Percentiles rank a stretch among this genome's conserved stretches.
These are phyloP conservation scores for Rhododendron simsii DNA, from an alignment of 148 eudicot genomes.

Conservation along the genomic window DNA sequence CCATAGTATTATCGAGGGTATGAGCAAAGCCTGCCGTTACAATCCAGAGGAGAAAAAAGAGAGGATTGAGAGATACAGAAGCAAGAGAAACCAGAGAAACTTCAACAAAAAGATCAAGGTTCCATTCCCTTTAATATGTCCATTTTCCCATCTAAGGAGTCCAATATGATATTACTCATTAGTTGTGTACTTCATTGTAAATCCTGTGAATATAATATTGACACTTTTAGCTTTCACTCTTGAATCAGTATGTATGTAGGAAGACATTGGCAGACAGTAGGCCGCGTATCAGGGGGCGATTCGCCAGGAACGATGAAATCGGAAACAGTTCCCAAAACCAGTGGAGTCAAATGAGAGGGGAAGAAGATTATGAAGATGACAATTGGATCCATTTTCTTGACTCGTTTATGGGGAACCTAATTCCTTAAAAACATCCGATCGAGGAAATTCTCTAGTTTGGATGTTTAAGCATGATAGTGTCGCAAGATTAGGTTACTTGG, in stretches of 20 bases:
- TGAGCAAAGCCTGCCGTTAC: constrained; percentile 66
- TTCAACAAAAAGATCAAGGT: constrained; percentile 97
- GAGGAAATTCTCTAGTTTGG: neutral
- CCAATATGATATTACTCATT: neutral
- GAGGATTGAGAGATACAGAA: constrained; percentile 78
- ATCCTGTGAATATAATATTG: neutral
- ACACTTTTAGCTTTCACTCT: neutral
- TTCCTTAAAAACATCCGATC: constrained; percentile 15
- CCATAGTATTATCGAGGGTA: constrained; percentile 57
- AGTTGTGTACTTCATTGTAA: neutral
- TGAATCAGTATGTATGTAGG: constrained; percentile 75
- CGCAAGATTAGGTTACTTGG: neutral
- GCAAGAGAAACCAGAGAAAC: constrained; percentile 80
- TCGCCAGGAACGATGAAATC: constrained; percentile 71
- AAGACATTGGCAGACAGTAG: constrained; percentile 91
- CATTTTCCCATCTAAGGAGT: neutral
- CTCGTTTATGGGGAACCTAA: constrained; percentile 30
- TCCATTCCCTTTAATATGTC: neutral
- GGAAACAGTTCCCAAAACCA: constrained; percentile 30
- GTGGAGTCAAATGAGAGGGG: constrained; percentile 31
- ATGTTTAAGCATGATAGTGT: constrained; percentile 5
- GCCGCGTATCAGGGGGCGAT: constrained; percentile 82
- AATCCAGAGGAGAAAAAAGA: constrained; percentile 86
- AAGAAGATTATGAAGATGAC: constrained; percentile 45
- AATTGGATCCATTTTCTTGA: constrained; percentile 57